Percentiles rank a stretch among this genome's conserved stretches.
Conservation (phyloP, 495 filamentous ascomycete genomes). For the Aspergillus incahuasiensis region DNA sequence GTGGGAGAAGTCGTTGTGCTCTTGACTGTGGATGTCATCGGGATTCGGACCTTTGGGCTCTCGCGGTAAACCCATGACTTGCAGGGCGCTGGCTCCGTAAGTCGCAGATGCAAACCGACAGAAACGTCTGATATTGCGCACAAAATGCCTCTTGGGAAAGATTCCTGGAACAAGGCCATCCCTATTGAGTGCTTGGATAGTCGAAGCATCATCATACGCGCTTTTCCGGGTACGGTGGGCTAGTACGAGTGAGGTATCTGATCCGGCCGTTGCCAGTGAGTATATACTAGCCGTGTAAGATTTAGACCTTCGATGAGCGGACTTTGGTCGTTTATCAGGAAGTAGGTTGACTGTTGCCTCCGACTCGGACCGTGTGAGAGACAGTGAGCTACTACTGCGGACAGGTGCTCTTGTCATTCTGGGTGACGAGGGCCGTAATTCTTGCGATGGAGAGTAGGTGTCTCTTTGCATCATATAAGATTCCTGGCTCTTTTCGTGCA, state of each 20-base stretch:
- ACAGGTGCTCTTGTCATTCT: slow-evolving; percentile 40
- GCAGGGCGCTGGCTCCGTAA: slow-evolving; percentile 67
- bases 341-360: slow-evolving; percentile 32
- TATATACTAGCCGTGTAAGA: slow-evolving; percentile 61
- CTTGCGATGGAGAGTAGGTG: slow-evolving; percentile 50
- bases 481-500: slow-evolving; percentile 51
- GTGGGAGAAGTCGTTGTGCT: slow-evolving; percentile 67
- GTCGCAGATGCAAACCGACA: slow-evolving; percentile 74
- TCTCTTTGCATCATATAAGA: slow-evolving; percentile 58
- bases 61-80: slow-evolving; percentile 62
- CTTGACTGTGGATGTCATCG: slow-evolving; percentile 47
- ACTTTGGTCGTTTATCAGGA: slow-evolving; percentile 29
- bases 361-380: slow-evolving; percentile 44
- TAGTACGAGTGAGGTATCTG: slow-evolving; percentile 59
- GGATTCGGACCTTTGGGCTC: slow-evolving; percentile 35
- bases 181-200: slow-evolving; percentile 50
- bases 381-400: slow-evolving; percentile 44
- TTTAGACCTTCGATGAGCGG: slow-evolving; percentile 28
- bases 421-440: slow-evolving; percentile 48
- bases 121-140: slow-evolving; percentile 68
- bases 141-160: slow-evolving; percentile 62
- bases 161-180: slow-evolving; percentile 57
- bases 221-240: slow-evolving; percentile 49
- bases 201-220: slow-evolving; percentile 51
- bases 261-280: slow-evolving; percentile 61